Conservation (phyloP, 164 flowering plant genomes). For the Umbilicus rupestris region DNA sequence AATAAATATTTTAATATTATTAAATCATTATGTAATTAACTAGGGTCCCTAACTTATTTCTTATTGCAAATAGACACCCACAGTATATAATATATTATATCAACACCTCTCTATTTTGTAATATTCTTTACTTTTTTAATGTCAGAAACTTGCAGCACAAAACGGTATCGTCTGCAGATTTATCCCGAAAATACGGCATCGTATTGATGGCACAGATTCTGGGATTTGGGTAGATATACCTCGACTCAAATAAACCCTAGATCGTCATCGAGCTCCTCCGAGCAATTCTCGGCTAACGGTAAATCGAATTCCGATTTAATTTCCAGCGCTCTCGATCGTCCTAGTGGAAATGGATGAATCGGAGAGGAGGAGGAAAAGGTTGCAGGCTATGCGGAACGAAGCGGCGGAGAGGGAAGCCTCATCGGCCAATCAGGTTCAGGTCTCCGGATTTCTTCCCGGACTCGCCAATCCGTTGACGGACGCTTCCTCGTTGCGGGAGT, state of each 20-base stretch:
- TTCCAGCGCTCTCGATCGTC: too few species aligned
- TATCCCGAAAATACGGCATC: too few species aligned
- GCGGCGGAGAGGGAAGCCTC: constrained; percentile 32
- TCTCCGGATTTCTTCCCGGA: constrained; percentile 13
- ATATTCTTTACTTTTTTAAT: too few species aligned
- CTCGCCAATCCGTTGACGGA: constrained; percentile 61
- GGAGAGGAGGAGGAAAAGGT: constrained; percentile 64
- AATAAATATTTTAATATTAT: too few species aligned
- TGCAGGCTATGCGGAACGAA: constrained; percentile 64
- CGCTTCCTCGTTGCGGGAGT: constrained; percentile 12
- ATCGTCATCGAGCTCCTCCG: not conserved
- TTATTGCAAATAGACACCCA: too few species aligned
- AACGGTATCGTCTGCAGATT: too few species aligned
- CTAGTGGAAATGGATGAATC: constrained; percentile 55
- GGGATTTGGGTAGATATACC: not conserved
- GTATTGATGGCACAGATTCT: too few species aligned
- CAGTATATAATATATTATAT: too few species aligned
- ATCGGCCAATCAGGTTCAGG: constrained; percentile 8
- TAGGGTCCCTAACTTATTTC: too few species aligned
- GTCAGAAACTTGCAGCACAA: too few species aligned
- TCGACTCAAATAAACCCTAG: not conserved
- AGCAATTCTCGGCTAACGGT: not conserved
- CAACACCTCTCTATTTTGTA: too few species aligned
- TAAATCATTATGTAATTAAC: too few species aligned
- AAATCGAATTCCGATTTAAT: not conserved